Percentiles rank a stretch among this genome's conserved stretches.
Conservation (phyloP, 1,139 yeast species). For the Yamadazyma oceani region DNA sequence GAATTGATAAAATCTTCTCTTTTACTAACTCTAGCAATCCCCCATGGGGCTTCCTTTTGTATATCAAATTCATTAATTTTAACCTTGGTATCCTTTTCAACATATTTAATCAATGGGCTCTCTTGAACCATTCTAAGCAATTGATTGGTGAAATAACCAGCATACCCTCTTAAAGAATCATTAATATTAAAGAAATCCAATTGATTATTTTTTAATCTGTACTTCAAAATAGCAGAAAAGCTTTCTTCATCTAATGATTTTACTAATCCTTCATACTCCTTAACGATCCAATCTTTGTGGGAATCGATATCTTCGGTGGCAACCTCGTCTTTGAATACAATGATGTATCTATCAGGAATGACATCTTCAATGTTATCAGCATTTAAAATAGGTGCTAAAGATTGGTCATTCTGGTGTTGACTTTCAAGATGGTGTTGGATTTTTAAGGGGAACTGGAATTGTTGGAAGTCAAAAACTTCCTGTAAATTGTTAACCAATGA, state of each 20-base stretch:
- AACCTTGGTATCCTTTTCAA: conserved; percentile 81
- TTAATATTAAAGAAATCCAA: conserved; percentile 54
- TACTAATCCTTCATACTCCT: conserved; percentile 35
- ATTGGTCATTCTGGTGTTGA: conserved; percentile 13
- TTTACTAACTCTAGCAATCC: conserved; percentile 91
- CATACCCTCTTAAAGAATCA: conserved; percentile 57
- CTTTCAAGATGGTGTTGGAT: conserved; percentile 5
- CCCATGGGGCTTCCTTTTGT: conserved; percentile 65
- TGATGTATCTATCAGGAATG: conserved; percentile 74
- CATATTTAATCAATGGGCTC: conserved; percentile 70
- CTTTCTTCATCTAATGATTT: conserved; percentile 25
- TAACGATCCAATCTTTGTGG: conserved; percentile 65
- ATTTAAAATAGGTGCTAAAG: conserved; percentile 44
- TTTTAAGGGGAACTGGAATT: conserved; percentile 10
- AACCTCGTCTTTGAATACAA: conserved; percentile 66
- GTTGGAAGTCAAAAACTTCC: conserved; percentile 10
- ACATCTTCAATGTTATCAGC: conserved; percentile 44
- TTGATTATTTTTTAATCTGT: conserved; percentile 10
- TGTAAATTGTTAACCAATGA: conserved; percentile 10
- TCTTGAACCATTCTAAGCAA: conserved; percentile 70
- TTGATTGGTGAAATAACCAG: conserved; percentile 73
- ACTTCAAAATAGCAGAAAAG: conserved; percentile 14
- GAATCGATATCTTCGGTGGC: conserved; percentile 49
- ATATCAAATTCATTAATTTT: conserved; percentile 58
- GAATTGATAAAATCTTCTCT: conserved; percentile 74